Evolutionary conservation across 495 filamentous ascomycete genomes (phyloP), one percentile per base, ranked within the genome.

Genomic region (Parathielavia hyrcaniae): DNA sequence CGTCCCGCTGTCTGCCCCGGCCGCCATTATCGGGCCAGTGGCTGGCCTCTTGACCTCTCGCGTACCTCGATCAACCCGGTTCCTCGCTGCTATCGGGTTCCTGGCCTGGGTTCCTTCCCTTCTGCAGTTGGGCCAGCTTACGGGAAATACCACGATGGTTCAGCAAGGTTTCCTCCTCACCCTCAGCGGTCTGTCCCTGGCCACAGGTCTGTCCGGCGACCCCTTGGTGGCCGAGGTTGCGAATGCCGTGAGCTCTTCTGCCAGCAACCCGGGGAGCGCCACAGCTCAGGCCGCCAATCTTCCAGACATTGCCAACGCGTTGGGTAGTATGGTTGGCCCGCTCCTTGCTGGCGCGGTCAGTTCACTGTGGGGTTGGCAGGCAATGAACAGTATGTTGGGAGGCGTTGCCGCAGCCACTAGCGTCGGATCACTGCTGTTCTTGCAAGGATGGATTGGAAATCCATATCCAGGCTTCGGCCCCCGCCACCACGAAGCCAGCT

Each of bases 251-350:
- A 50, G 44, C 5, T 45, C 48, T 32, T 53, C 50, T 1, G 34
- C 46, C 39, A 38, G 14, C 12, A 30, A 63, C 43, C 13, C 51
- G 13, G 44, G 46, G 44, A 63, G 48, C 30, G 46, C 44, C 16
- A 45, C 46, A 32, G 64, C 57, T 7, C 59, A 56, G 7, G 62
- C 61, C 23, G 41, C 63, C 14, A 63, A 26, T 32, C 58, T 68
- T 12, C 65, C 63, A 3, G 57, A 32, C n/a, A 38, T 68, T 7
- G 62, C 64, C 22, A 53, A 46, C 20, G 64, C 66, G 6, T 70
- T 66, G 68, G 68, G 68, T 17, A 62, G 40, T 26, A 50, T 70
- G n/a, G 57, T 60, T 34, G 68, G 68, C 5, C 68, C 68, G 1
- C 48, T 70, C 1, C 20, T 70, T 17, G 64, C 59, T 7, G 66